Evolutionary conservation across 2,329 filamentous ascomycete genomes (phyloP).

Genomic region (Aureobasidium leucospermi): DNA sequence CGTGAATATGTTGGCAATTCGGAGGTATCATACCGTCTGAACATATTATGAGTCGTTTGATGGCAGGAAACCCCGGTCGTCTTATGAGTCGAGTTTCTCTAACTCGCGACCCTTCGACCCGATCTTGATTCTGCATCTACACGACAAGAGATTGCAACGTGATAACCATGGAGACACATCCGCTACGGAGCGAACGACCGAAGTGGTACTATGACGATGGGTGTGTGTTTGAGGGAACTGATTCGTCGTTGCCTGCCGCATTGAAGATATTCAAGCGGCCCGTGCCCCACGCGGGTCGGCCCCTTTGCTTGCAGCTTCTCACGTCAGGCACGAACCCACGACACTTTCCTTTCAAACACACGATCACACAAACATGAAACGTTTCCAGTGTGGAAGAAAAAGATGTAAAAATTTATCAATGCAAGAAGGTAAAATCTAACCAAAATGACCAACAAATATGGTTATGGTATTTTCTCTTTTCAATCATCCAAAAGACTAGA

Average conservation of each 20-base stretch:
- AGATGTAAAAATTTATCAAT: neutral
- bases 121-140: slow-evolving; percentile 8
- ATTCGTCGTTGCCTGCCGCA: neutral
- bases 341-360: too few relatives aligned
- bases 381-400: neutral
- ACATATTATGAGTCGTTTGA: slow-evolving; percentile 31
- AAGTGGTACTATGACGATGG: neutral
- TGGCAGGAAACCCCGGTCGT: slow-evolving; percentile 2
- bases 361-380: too few relatives aligned
- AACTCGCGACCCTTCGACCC: neutral
- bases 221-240: neutral
- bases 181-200: neutral
- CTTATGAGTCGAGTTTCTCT: slow-evolving; percentile 12
- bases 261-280: neutral
- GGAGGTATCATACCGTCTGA: slow-evolving; percentile 32
- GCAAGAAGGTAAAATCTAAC: slow-evolving; percentile 4
- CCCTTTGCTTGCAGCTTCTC: too few relatives aligned
- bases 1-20: neutral
- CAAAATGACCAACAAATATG: neutral
- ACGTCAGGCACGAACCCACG: too few relatives aligned
- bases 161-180: neutral
- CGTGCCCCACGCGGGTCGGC: neutral
- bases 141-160: neutral
- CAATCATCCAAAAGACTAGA: neutral
- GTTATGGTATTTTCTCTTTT: neutral